Evolutionary conservation across 2,329 filamentous ascomycete species (phyloP).

Genomic region (Aspergillus brasiliensis): DNA sequence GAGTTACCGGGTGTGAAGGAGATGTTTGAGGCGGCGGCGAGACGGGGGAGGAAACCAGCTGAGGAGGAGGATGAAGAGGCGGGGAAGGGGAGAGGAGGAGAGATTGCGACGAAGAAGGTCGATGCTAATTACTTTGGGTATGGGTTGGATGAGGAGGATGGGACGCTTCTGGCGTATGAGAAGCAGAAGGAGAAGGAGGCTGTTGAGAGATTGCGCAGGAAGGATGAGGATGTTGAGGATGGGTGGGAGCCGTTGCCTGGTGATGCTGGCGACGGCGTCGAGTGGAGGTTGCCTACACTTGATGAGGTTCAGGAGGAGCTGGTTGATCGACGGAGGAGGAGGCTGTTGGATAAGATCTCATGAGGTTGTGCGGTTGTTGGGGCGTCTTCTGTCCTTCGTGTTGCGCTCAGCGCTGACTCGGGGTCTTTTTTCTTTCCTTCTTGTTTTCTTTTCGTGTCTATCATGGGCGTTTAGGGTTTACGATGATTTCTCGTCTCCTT

Average conservation of each 20-base stretch:
- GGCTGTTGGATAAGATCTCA: slow-evolving; percentile 77
- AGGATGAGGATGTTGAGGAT: slow-evolving; percentile 61
- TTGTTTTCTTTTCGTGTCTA: slow-evolving; percentile 5
- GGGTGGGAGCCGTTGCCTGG: slow-evolving; percentile 87
- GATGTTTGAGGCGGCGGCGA: slow-evolving; percentile 78
- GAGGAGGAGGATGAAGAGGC: slow-evolving; percentile 70
- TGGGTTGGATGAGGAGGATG: slow-evolving; percentile 88
- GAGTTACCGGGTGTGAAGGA: slow-evolving; percentile 96
- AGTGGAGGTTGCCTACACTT: slow-evolving; percentile 80
- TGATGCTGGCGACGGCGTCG: slow-evolving; percentile 77
- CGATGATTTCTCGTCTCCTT: slow-evolving; percentile 10
- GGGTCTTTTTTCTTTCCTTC: slow-evolving; percentile 16
- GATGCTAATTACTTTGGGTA: slow-evolving; percentile 97
- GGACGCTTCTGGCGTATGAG: slow-evolving; percentile 77
- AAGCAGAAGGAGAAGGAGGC: slow-evolving; percentile 80
- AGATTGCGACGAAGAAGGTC: slow-evolving; percentile 64
- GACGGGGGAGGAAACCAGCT: slow-evolving; percentile 62
- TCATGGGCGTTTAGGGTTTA: slow-evolving; percentile 24
- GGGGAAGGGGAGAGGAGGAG: slow-evolving; percentile 37
- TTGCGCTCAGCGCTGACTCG: slow-evolving; percentile 2
- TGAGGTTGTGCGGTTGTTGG: slow-evolving; percentile 27
- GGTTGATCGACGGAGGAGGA: slow-evolving; percentile 79
- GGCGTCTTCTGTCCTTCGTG: slow-evolving; percentile 2
- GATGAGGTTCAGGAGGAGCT: slow-evolving; percentile 95
- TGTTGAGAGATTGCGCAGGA: slow-evolving; percentile 66